phyloP scores from a whole-genome alignment of 768 basidiomycete species.

The Symmetrospora coprosmae region DNA sequence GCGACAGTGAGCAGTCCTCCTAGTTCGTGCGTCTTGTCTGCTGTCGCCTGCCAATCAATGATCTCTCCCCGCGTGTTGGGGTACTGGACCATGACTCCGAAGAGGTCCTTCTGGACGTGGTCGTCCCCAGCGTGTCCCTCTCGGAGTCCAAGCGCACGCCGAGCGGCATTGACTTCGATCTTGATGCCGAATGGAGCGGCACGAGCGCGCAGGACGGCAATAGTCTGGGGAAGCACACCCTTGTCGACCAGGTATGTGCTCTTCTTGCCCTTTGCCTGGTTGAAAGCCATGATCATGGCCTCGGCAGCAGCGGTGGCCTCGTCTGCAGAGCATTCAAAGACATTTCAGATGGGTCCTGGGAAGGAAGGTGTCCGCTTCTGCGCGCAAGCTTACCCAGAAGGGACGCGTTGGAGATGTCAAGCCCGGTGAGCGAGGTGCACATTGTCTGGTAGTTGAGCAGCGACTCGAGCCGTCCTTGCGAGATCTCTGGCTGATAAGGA shows the following conservation, averaged over 20 bases:
- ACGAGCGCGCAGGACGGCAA: constrained; percentile 74
- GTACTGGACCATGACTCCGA: constrained; percentile 84
- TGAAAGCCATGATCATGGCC: constrained; percentile 87
- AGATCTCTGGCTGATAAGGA: constrained; percentile 90
- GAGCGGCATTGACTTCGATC: constrained; percentile 43
- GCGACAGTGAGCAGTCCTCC: constrained; percentile 76
- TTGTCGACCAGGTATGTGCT: constrained; percentile 70
- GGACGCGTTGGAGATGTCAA: constrained; percentile 92
- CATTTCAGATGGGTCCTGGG: constrained; percentile 25
- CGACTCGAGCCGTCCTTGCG: constrained; percentile 96
- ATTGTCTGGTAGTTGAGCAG: constrained; percentile 95
- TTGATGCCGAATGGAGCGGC: constrained; percentile 88
- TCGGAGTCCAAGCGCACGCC: constrained; percentile 44
- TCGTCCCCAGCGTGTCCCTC: constrained; percentile 34
- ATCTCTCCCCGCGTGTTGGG: constrained; percentile 77
- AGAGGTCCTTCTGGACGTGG: constrained; percentile 49
- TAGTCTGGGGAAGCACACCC: constrained; percentile 72
- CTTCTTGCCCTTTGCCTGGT: constrained; percentile 52
- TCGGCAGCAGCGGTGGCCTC: constrained; percentile 78
- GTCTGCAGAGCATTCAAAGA: background rate
- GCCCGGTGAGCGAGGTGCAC: constrained; percentile 80
- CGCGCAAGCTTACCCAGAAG: constrained; percentile 77
- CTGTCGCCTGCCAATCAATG: constrained; percentile 54
- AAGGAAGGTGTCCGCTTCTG: constrained; percentile 32
- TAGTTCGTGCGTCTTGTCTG: constrained; percentile 53